A percentile compares a stretch with the other conserved stretches of the same genome.
phyloP scores from a whole-genome alignment of 164 flowering plant genomes.

The Sextonia rubra region DNA sequence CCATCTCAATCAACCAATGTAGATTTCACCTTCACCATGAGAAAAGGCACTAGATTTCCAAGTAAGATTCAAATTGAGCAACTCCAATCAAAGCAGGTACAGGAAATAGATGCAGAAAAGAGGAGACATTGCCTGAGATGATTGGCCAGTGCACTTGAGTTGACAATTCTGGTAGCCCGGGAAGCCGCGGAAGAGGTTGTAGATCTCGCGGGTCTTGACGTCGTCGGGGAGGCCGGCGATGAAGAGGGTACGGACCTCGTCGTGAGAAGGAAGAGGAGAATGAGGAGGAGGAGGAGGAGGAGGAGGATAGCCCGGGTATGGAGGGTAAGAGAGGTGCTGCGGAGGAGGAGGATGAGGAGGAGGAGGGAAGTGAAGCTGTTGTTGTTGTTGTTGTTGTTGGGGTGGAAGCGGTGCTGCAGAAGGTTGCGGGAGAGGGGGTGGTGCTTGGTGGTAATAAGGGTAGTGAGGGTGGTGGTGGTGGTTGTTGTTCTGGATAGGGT shows the following conservation, averaged over 20 bases:
- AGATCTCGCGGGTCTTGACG: constrained; percentile 78
- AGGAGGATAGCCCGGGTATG: constrained; percentile 23
- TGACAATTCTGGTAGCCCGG: constrained; percentile 83
- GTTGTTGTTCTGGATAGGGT: background rate
- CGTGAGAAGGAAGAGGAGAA: constrained; percentile 20
- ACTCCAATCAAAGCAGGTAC: too few relatives aligned
- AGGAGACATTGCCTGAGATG: constrained; percentile 42
- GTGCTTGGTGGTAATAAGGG: constrained; percentile 38
- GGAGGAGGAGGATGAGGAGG: constrained; percentile 15
- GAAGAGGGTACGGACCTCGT: constrained; percentile 81
- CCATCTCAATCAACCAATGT: too few relatives aligned
- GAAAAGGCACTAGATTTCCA: too few relatives aligned
- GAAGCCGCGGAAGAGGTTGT: constrained; percentile 80
- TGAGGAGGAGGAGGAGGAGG: constrained; percentile 20
- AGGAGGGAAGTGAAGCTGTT: constrained; percentile 1
- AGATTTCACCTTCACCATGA: too few relatives aligned
- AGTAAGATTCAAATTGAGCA: too few relatives aligned
- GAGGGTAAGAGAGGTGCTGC: constrained; percentile 14
- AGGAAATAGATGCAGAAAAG: background rate
- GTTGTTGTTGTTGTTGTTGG: too few relatives aligned
- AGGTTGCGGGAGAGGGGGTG: constrained; percentile 17
- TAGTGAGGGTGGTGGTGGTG: constrained; percentile 25
- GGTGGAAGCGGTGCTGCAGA: background rate
- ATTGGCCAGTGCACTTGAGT: constrained; percentile 41
- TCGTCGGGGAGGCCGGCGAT: constrained; percentile 91